These are phyloP conservation scores for Chlamydomonas incerta DNA, from an alignment of 139 green algal genomes.

Conservation along the genomic window DNA sequence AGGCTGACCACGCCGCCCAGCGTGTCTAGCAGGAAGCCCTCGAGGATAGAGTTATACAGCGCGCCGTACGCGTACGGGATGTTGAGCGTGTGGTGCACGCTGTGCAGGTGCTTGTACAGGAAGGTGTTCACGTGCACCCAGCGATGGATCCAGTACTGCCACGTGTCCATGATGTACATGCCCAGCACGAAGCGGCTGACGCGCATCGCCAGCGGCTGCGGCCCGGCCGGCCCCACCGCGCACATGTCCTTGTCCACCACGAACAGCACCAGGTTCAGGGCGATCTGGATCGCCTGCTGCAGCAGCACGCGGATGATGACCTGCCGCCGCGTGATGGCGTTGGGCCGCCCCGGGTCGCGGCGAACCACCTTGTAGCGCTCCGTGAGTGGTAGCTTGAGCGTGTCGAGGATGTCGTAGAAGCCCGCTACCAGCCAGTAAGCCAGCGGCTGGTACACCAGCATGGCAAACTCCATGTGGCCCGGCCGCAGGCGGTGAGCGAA, in stretches of 20 bases:
- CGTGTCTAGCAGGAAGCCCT: constrained; percentile 76
- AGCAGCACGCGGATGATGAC: constrained; percentile 74
- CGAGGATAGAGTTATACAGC: constrained; percentile 80
- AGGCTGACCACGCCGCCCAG: constrained; percentile 67
- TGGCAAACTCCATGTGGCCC: constrained; percentile 43
- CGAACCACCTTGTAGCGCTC: constrained; percentile 37
- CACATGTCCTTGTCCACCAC: constrained; percentile 57
- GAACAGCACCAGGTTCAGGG: constrained; percentile 46
- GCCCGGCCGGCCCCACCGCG: neutral
- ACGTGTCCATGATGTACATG: constrained; percentile 81
- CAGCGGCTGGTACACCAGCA: constrained; percentile 54
- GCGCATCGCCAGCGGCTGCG: neutral
- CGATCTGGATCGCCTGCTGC: constrained; percentile 70
- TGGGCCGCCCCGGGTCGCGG: constrained; percentile 27
- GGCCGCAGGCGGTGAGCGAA: neutral
- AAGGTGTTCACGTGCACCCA: constrained; percentile 68
- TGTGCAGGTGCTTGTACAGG: constrained; percentile 79
- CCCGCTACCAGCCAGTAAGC: constrained; percentile 69
- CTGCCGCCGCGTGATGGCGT: constrained; percentile 38
- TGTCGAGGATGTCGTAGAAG: constrained; percentile 71
- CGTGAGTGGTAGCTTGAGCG: constrained; percentile 41
- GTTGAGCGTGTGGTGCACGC: constrained; percentile 69
- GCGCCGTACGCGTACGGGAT: constrained; percentile 74
- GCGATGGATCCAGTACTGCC: constrained; percentile 81
- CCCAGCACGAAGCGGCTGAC: constrained; percentile 51